Evolutionary conservation across 768 basidiomycete species (phyloP).

Genomic region (Russula olivacea): DNA sequence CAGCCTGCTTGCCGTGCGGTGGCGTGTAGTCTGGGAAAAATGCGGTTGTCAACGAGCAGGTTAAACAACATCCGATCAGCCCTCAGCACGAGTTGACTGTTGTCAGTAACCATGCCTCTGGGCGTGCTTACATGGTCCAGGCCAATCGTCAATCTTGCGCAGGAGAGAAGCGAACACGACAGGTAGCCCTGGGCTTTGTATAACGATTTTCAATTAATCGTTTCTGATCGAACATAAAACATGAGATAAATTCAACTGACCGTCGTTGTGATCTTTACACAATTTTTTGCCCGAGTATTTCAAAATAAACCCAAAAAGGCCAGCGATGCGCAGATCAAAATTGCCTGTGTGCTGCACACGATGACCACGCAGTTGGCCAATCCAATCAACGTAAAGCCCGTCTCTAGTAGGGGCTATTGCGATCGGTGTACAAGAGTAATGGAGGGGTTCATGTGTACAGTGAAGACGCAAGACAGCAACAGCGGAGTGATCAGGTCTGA

Average conservation of each 20-base stretch:
- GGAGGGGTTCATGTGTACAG: neutral
- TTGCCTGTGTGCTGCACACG: neutral
- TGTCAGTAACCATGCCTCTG: slow-evolving; percentile 5
- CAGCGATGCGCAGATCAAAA: neutral
- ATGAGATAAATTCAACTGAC: neutral
- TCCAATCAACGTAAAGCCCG: neutral
- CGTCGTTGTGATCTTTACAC: neutral
- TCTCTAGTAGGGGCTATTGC: neutral
- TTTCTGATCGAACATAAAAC: slow-evolving; percentile 37
- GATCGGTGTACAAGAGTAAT: neutral
- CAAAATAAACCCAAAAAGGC: neutral
- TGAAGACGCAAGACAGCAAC: neutral
- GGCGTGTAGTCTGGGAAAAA: slow-evolving; percentile 8
- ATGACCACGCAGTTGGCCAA: neutral
- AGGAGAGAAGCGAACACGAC: slow-evolving; percentile 4
- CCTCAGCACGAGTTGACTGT: slow-evolving; percentile 7
- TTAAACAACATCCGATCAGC: slow-evolving; percentile 18
- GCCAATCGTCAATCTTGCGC: neutral
- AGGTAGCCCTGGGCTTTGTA: neutral
- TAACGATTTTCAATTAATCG: slow-evolving; percentile 25
- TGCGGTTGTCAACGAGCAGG: slow-evolving; percentile 12
- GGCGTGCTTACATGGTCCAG: slow-evolving; percentile 2
- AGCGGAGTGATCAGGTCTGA: neutral
- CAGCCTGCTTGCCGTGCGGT: slow-evolving; percentile 13
- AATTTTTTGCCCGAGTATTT: neutral